Evolutionary conservation across 1,139 yeast genomes (phyloP).

Genomic region (Taiozyma sp.): DNA sequence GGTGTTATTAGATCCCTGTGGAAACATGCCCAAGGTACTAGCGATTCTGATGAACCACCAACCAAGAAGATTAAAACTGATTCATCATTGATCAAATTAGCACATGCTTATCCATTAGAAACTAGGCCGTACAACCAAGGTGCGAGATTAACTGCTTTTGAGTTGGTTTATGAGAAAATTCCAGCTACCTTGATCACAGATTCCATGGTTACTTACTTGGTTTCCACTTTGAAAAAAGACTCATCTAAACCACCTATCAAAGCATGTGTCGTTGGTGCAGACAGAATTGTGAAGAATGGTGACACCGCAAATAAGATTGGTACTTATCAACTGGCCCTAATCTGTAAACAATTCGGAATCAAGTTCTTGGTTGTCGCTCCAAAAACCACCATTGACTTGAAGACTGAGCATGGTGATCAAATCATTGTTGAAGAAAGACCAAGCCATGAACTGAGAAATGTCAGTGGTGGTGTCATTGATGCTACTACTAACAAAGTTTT

Average conservation of each 20-base stretch:
- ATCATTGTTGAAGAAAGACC: constrained; percentile 90
- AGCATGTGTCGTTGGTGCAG: constrained; percentile 97
- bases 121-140: constrained; percentile 98
- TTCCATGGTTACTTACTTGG: constrained; percentile 82
- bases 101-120: constrained; percentile 83
- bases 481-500: constrained; percentile 29
- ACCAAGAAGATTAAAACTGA: constrained; percentile 26
- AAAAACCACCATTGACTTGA: constrained; percentile 77
- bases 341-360: constrained; percentile 50
- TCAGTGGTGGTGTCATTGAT: constrained; percentile 60
- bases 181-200: constrained; percentile 90
- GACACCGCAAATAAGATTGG: constrained; percentile 98
- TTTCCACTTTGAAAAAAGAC: constrained; percentile 30
- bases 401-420: constrained; percentile 61
- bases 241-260: constrained; percentile 51
- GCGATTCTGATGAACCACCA: constrained; percentile 23
- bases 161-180: constrained; percentile 75
- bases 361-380: constrained; percentile 95
- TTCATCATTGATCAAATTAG: constrained; percentile 26
- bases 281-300: constrained; percentile 85
- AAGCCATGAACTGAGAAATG: constrained; percentile 66
- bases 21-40: constrained; percentile 31
- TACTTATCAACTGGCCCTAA: constrained; percentile 82
- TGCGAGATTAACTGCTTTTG: constrained; percentile 88
- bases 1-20: constrained; percentile 81